phyloP scores from a whole-genome alignment of 1,284 basidiomycete species.

The Rhodotorula mucilaginosa region DNA sequence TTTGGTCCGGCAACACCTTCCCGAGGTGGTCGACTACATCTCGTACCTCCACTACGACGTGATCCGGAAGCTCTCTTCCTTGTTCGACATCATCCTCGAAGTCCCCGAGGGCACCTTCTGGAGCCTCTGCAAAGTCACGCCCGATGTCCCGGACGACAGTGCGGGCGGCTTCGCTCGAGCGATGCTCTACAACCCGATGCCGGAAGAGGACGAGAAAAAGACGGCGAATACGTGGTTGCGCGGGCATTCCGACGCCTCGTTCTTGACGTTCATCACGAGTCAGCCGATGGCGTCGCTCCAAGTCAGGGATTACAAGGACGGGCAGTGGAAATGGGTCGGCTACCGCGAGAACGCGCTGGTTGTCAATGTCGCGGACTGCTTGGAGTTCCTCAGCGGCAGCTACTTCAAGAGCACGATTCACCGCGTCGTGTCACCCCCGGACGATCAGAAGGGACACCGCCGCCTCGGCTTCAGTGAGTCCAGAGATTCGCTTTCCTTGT shows the following conservation, averaged over 20 bases:
- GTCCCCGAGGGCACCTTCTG: slow-evolving; percentile 19
- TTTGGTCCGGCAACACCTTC: slow-evolving; percentile 21
- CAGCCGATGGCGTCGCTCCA: slow-evolving; percentile 28
- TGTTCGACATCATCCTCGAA: slow-evolving; percentile 30
- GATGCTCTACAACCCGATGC: slow-evolving; percentile 23
- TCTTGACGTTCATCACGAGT: slow-evolving; percentile 23
- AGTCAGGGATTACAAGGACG: slow-evolving; percentile 27
- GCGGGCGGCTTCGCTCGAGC: slow-evolving; percentile 22
- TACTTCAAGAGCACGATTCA: slow-evolving; percentile 46
- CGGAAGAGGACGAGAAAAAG: slow-evolving; percentile 13
- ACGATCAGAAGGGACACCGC: slow-evolving; percentile 47
- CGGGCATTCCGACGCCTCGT: slow-evolving; percentile 19
- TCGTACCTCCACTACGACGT: slow-evolving; percentile 17
- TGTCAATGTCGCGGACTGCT: slow-evolving; percentile 24
- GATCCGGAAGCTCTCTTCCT: slow-evolving; percentile 12
- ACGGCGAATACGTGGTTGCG: slow-evolving; percentile 16
- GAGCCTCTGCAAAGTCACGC: slow-evolving; percentile 9
- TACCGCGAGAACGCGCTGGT: slow-evolving; percentile 24
- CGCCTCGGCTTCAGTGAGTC: slow-evolving; percentile 45
- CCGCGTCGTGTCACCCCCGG: slow-evolving; percentile 47
- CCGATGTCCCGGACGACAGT: slow-evolving; percentile 5
- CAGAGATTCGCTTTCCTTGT: not conserved
- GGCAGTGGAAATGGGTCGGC: slow-evolving; percentile 22
- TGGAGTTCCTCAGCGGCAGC: slow-evolving; percentile 24
- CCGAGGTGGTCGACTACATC: slow-evolving; percentile 26